Evolutionary conservation across 106 monocot species (phyloP).

Genomic region (Cymbidium sinense): DNA sequence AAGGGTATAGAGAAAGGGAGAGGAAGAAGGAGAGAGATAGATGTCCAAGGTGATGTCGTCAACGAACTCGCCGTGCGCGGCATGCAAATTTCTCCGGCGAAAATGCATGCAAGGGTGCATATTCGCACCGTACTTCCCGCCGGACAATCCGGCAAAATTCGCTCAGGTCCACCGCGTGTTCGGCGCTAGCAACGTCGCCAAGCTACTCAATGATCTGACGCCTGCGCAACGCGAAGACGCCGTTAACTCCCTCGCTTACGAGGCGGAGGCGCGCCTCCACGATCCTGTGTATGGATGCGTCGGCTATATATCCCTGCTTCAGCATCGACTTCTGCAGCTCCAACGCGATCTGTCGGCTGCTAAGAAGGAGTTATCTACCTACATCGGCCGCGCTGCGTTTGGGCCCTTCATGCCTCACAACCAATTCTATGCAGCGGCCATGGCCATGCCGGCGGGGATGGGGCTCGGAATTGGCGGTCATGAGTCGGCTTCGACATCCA

Average conservation of each 20-base stretch:
- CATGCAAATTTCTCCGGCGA: constrained; percentile 76
- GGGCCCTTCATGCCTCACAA: not conserved
- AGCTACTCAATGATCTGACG: constrained; percentile 65
- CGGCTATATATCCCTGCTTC: constrained; percentile 39
- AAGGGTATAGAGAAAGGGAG: too few relatives aligned
- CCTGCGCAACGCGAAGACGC: constrained; percentile 48
- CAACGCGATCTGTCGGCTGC: constrained; percentile 34
- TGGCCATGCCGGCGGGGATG: not conserved
- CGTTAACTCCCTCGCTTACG: constrained; percentile 54
- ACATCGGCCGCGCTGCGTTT: constrained; percentile 3
- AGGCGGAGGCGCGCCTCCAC: constrained; percentile 44
- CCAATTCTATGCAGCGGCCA: not conserved
- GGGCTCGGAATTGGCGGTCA: not conserved
- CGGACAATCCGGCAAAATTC: constrained; percentile 66
- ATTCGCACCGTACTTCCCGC: constrained; percentile 84
- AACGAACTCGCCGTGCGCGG: constrained; percentile 71
- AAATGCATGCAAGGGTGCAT: constrained; percentile 78
- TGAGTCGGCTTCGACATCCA: not conserved
- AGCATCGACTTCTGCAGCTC: constrained; percentile 23
- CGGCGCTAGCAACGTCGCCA: constrained; percentile 82
- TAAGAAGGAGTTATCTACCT: constrained; percentile 34
- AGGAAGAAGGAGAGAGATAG: not conserved
- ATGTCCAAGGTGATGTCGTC: constrained; percentile 9
- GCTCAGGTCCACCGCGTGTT: constrained; percentile 70
- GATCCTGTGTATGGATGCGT: constrained; percentile 65